phyloP scores from a whole-genome alignment of 768 basidiomycete species.

The Mycena latifolia region DNA sequence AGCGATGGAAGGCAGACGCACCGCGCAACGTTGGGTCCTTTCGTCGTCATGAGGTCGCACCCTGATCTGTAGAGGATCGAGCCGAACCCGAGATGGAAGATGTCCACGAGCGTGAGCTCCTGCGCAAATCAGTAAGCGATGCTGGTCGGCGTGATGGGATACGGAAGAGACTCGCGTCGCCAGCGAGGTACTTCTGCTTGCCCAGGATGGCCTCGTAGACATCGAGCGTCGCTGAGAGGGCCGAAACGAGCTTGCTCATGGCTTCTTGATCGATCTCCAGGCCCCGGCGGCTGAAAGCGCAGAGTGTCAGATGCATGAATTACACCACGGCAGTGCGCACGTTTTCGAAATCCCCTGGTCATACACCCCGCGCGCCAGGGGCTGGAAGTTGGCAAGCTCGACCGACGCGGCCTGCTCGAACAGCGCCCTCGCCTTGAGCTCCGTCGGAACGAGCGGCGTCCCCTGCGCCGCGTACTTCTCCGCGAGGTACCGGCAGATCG shows the following conservation, averaged over 20 bases:
- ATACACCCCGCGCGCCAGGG: not conserved
- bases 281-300: too few relatives aligned
- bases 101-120: not conserved
- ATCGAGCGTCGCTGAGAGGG: not conserved
- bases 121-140: not conserved
- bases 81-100: not conserved
- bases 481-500: not conserved
- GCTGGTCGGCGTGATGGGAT: too few relatives aligned
- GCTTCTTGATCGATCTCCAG: too few relatives aligned
- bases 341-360: too few relatives aligned
- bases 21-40: not conserved
- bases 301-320: too few relatives aligned
- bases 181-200: not conserved
- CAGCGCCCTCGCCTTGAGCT: not conserved
- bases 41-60: not conserved
- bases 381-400: not conserved
- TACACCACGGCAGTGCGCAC: too few relatives aligned
- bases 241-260: not conserved
- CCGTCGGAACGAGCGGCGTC: not conserved
- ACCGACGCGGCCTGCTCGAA: not conserved
- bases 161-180: not conserved
- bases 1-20: too few relatives aligned
- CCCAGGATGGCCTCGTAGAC: not conserved
- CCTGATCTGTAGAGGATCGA: not conserved
- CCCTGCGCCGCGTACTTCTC: not conserved